phyloP scores from a whole-genome alignment of 176 grass and related monocot species.

The Aegilops speltoides region DNA sequence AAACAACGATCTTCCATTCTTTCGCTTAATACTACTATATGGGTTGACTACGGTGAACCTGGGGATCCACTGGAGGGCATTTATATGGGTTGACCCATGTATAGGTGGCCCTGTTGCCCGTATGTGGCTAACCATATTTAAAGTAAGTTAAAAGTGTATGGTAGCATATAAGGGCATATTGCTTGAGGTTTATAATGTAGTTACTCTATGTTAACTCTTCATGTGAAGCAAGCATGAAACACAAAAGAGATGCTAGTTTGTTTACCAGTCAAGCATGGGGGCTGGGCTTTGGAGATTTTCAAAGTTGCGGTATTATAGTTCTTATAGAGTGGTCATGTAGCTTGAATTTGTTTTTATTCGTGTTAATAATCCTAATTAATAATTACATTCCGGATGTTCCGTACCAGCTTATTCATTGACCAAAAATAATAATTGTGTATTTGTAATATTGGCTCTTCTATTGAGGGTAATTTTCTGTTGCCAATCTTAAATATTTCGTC shows the following conservation, averaged over 20 bases:
- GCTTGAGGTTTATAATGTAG: not conserved
- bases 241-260: not conserved
- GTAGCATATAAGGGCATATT: not conserved
- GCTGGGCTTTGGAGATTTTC: not conserved
- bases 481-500: not conserved
- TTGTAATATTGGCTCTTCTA: slow-evolving; percentile 12
- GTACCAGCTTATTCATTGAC: not conserved
- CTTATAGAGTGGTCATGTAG: not conserved
- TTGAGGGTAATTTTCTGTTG: slow-evolving; percentile 10
- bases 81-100: not conserved
- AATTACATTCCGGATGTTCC: not conserved
- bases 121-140: not conserved
- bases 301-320: not conserved
- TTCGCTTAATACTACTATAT: not conserved
- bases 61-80: not conserved
- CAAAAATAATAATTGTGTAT: not conserved
- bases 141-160: not conserved
- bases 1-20: not conserved
- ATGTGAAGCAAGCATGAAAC: slow-evolving; percentile 7
- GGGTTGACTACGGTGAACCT: not conserved
- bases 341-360: slow-evolving; percentile 4
- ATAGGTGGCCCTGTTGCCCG: not conserved
- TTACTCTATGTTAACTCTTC: not conserved
- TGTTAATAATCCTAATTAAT: not conserved
- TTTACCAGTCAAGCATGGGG: not conserved